Evolutionary conservation across 2,329 filamentous ascomycete genomes (phyloP), one percentile per base, ranked within the genome.

Genomic region (Ceratocystis diversiconidia): DNA sequence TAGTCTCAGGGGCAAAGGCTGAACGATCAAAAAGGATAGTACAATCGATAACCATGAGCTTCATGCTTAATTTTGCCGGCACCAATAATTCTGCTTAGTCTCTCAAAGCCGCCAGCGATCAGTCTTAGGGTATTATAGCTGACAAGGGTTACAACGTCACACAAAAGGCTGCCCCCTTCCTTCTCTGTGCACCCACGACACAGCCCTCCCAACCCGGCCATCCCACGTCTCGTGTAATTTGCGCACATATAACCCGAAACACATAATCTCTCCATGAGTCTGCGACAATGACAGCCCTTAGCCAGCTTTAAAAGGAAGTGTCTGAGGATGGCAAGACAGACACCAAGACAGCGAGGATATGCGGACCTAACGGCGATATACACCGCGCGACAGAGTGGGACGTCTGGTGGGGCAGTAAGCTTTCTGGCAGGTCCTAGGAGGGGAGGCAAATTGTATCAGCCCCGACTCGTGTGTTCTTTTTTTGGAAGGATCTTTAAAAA

Each of bases 1-100:
- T 60, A 64, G 63, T 15, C 43, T 57, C 63, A 64, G 63, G 63
- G 62, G 63, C 25, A 43, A 19, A 28, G 36, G 60, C 44, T 12
- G 5, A 7, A 7, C 28, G 32, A 8, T 30, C 3, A 36, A n/a
- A 32, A 30, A 52, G 8, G 8, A 59, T n/a, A 59, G 8, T 1
- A 32, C 52, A 36, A 32, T 32, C 28, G 55, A 19, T 3, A 28
- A 52, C 7, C 12, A 10, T 12, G 55, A 30, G 36, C 36, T 19
- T 32, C 19, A 41, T 41, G 36, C 10, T 41, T 52, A 22, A 22
- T 25, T 52, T 52, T 52, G 48, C 22, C 22, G 5, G 3, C 17
- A 22, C n/a, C 46, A 50, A 19, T 22, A 12, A 7, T 7, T 50
- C 46, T 41, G 36, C 10, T 12, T 41, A 3, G 36, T 12, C 36